Percentiles rank a stretch among this genome's conserved stretches.
Conservation (phyloP, 805 yeast genomes). For the Tetrapisispora taiwanensis region DNA sequence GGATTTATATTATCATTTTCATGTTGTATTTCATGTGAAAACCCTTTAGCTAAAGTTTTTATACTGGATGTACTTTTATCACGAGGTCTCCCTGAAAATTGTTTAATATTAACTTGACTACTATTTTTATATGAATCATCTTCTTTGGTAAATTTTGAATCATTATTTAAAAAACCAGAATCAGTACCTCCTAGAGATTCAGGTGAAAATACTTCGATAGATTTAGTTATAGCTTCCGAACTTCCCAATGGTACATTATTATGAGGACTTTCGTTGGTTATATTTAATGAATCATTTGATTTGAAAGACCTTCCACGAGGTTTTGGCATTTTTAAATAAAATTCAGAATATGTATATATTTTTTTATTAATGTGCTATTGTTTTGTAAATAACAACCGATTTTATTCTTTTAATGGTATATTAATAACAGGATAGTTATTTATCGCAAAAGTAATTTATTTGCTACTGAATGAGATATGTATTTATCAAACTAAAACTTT, state of each 20-base stretch:
- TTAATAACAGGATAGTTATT: no score
- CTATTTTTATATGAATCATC: background rate
- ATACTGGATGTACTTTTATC: constrained; percentile 27
- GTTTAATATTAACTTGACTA: constrained; percentile 11
- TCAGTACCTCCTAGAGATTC: background rate
- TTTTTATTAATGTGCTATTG: no score
- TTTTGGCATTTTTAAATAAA: background rate
- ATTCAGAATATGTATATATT: no score
- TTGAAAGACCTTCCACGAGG: background rate
- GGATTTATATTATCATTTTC: constrained; percentile 5
- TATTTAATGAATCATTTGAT: background rate
- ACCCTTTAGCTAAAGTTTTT: constrained; percentile 22
- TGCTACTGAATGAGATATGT: no score
- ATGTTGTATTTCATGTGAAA: constrained; percentile 19
- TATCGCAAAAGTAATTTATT: no score
- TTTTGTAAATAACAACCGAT: no score
- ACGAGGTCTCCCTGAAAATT: constrained; percentile 25
- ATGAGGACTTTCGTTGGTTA: background rate
- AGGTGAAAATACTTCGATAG: background rate
- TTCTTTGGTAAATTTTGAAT: background rate
- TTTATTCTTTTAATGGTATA: no score
- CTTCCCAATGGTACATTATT: no score
- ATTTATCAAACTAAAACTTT: no score
- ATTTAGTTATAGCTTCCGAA: background rate
- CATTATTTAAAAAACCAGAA: background rate